Conservation (phyloP, 225 moss, liverwort and hornwort species). For the Physcomitrium patens region DNA sequence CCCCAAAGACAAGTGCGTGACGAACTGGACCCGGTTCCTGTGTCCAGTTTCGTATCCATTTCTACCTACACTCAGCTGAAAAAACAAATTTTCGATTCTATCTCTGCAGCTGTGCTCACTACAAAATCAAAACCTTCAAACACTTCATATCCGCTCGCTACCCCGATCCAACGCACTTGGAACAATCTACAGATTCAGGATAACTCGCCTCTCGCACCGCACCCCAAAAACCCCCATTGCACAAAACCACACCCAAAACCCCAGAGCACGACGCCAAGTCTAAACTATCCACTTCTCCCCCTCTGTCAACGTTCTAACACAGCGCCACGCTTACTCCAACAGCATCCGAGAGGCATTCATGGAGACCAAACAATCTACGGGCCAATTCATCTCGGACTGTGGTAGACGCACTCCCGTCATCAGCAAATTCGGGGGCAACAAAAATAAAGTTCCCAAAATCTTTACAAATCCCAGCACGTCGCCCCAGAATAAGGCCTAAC, state of each 20-base stretch:
- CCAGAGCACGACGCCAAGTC: not conserved
- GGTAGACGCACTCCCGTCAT: too few species aligned
- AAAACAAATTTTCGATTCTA: not conserved
- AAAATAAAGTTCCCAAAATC: too few species aligned
- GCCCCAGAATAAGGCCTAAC: too few species aligned
- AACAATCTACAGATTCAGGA: not conserved
- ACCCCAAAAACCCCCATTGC: not conserved
- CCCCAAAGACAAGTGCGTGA: not conserved
- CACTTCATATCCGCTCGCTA: not conserved
- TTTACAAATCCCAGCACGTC: too few species aligned
- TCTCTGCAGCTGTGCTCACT: not conserved
- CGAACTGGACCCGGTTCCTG: slow-evolving; percentile 10
- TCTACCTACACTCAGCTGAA: not conserved
- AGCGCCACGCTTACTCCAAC: too few species aligned
- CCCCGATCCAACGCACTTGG: not conserved
- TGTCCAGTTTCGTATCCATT: slow-evolving; percentile 19
- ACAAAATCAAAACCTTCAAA: not conserved
- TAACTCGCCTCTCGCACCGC: not conserved
- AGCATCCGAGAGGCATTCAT: too few species aligned
- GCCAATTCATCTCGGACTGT: too few species aligned
- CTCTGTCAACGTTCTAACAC: not conserved
- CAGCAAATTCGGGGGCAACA: too few species aligned
- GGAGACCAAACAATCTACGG: too few species aligned
- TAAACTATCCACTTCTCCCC: not conserved
- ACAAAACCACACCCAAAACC: not conserved